Evolutionary conservation across 495 filamentous ascomycete species (phyloP).

Genomic region (Letharia columbiana): DNA sequence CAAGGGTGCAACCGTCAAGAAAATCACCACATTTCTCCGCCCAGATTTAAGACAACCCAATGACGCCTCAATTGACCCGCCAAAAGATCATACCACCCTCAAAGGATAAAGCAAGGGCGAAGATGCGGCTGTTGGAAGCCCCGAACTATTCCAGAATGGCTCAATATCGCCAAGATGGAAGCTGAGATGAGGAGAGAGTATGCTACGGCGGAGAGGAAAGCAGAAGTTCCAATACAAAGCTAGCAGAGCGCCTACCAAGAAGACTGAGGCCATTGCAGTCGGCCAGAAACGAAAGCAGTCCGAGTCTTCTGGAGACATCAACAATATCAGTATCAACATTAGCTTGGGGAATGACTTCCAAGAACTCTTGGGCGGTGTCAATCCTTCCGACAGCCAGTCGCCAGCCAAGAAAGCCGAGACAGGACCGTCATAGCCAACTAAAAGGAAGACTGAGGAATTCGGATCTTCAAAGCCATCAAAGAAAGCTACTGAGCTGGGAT

Average conservation of each 20-base stretch:
- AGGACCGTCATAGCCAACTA: slow-evolving; percentile 13
- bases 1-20: slow-evolving; percentile 39
- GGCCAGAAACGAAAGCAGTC: slow-evolving; percentile 24
- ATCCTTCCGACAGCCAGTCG: background rate
- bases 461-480: slow-evolving; percentile 16
- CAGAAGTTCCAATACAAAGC: slow-evolving; percentile 33
- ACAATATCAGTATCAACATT: slow-evolving; percentile 10
- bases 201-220: slow-evolving; percentile 38
- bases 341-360: slow-evolving; percentile 1
- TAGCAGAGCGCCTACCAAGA: background rate
- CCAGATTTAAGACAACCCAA: slow-evolving; percentile 24
- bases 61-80: slow-evolving; percentile 19
- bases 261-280: background rate
- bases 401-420: slow-evolving; percentile 9
- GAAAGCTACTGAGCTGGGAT: background rate
- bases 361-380: background rate
- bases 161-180: slow-evolving; percentile 37
- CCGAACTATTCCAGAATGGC: slow-evolving; percentile 37
- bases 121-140: slow-evolving; percentile 47
- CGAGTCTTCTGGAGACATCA: background rate
- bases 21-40: slow-evolving; percentile 41
- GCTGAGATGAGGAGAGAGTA: slow-evolving; percentile 46
- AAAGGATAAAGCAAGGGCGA: slow-evolving; percentile 46
- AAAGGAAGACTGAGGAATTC: slow-evolving; percentile 30
- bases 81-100: slow-evolving; percentile 43